These are phyloP conservation scores for Dendrocalamus sinicus DNA, from an alignment of 176 grass and related monocot species.

Conservation along the genomic window DNA sequence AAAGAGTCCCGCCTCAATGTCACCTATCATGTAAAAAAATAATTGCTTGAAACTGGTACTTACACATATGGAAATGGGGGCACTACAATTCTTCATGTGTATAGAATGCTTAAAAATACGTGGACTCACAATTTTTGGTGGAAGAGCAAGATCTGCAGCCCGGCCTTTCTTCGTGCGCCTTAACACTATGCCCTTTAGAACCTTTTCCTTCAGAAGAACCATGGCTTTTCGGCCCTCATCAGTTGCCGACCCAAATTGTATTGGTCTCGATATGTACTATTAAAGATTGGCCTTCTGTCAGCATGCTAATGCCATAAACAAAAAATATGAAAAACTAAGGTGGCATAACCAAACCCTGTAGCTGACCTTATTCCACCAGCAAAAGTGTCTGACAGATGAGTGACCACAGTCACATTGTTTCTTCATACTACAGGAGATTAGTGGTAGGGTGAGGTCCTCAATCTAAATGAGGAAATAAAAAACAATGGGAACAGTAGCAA, in stretches of 20 bases:
- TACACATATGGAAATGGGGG: background rate
- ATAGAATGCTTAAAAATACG: constrained; percentile 19
- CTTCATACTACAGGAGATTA: constrained; percentile 58
- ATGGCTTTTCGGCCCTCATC: constrained; percentile 60
- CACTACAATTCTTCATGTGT: constrained; percentile 5
- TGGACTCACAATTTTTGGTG: constrained; percentile 77
- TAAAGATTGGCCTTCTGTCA: constrained; percentile 44
- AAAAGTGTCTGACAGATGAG: constrained; percentile 89
- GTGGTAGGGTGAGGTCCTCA: constrained; percentile 36
- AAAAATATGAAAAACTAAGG: constrained; percentile 4
- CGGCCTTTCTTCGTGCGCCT: constrained; percentile 88
- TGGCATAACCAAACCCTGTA: constrained; percentile 12
- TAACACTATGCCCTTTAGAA: constrained; percentile 87
- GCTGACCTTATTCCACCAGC: constrained; percentile 97
- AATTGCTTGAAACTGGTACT: constrained; percentile 26
- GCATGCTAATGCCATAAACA: background rate
- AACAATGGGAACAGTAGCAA: background rate
- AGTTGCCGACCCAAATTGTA: constrained; percentile 52
- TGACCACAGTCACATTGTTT: constrained; percentile 79
- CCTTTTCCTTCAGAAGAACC: constrained; percentile 77
- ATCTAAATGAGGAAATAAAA: constrained; percentile 36
- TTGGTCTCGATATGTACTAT: constrained; percentile 78
- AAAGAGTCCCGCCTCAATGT: constrained; percentile 77
- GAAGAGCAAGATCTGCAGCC: constrained; percentile 94
- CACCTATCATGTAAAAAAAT: constrained; percentile 62